Evolutionary conservation across 192 early-diverging fungal species (phyloP).

Genomic region (Paraglomus brasilianum): DNA sequence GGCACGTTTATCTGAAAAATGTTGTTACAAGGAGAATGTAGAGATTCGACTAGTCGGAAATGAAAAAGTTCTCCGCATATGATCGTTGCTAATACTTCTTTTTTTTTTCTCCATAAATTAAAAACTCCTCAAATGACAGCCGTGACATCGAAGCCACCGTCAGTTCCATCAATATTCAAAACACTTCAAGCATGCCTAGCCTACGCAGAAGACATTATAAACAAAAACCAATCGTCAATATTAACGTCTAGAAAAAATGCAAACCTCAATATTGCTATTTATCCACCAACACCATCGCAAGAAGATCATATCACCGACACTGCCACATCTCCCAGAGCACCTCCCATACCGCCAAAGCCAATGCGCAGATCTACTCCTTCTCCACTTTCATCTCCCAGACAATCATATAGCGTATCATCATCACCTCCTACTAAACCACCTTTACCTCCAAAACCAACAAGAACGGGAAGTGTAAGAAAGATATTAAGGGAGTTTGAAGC

Average conservation of each 20-base stretch:
- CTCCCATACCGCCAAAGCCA: constrained; percentile 52
- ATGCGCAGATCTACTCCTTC: constrained; percentile 38
- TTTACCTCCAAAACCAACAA: constrained; percentile 57
- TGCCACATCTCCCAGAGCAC: constrained; percentile 3
- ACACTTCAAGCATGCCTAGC: constrained; percentile 45
- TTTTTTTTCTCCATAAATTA: constrained; percentile 20
- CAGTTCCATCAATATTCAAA: constrained; percentile 40
- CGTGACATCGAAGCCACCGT: constrained; percentile 42
- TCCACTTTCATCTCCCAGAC: constrained; percentile 26
- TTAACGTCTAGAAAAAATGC: constrained; percentile 34
- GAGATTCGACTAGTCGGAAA: neutral
- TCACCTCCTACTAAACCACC: constrained; percentile 49
- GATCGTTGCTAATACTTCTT: neutral
- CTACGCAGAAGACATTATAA: constrained; percentile 48
- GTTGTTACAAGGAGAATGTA: neutral
- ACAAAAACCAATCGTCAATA: constrained; percentile 39
- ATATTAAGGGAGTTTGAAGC: constrained; percentile 16
- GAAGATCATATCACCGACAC: constrained; percentile 27
- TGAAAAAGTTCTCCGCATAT: constrained; percentile 23
- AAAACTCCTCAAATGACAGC: constrained; percentile 8
- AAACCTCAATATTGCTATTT: constrained; percentile 36
- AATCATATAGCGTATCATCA: constrained; percentile 31
- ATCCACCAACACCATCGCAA: constrained; percentile 35
- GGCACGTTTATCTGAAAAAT: neutral
- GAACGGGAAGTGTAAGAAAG: constrained; percentile 32